Percentiles rank a stretch among this genome's conserved stretches.
phyloP scores from a whole-genome alignment of 2,329 filamentous ascomycete genomes.

The Gremmenia infestans region DNA sequence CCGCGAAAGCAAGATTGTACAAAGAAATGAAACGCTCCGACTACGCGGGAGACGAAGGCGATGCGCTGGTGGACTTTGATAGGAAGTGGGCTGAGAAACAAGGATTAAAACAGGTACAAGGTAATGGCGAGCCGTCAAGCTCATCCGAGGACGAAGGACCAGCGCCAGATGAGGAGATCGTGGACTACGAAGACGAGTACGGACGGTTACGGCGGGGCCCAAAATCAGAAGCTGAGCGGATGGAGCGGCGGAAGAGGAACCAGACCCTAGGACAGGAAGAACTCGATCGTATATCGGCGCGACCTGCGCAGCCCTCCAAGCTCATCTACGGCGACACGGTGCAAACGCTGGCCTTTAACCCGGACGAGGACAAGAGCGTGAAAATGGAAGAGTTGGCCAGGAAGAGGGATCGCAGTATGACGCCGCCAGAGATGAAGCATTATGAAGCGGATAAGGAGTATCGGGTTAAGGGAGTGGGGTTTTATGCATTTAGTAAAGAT shows the following conservation, averaged over 20 bases:
- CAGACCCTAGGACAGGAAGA: conserved; percentile 53
- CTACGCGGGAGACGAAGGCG: conserved; percentile 58
- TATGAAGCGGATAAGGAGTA: conserved; percentile 85
- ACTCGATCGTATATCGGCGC: conserved; percentile 63
- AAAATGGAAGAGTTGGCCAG: conserved; percentile 75
- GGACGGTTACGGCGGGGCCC: conserved; percentile 76
- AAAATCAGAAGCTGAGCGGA: conserved; percentile 58
- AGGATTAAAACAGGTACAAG: conserved; percentile 48
- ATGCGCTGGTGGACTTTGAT: conserved; percentile 86
- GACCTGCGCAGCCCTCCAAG: conserved; percentile 59
- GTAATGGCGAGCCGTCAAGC: conserved; percentile 36
- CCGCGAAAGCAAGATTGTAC: conserved; percentile 85
- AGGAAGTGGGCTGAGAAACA: conserved; percentile 69
- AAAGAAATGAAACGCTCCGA: conserved; percentile 88
- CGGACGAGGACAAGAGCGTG: conserved; percentile 56
- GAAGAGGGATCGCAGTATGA: conserved; percentile 73
- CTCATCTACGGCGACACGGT: conserved; percentile 84
- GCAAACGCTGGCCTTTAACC: conserved; percentile 77
- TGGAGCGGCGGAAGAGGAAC: conserved; percentile 52
- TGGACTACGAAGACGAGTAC: conserved; percentile 90
- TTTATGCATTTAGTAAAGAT: conserved; percentile 83
- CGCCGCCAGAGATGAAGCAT: conserved; percentile 74
- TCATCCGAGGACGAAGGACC: conserved; percentile 57
- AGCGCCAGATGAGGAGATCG: conserved; percentile 47
- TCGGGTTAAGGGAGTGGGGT: conserved; percentile 81